phyloP scores from a whole-genome alignment of 345 rosid genomes.

The Citrus sp. region DNA sequence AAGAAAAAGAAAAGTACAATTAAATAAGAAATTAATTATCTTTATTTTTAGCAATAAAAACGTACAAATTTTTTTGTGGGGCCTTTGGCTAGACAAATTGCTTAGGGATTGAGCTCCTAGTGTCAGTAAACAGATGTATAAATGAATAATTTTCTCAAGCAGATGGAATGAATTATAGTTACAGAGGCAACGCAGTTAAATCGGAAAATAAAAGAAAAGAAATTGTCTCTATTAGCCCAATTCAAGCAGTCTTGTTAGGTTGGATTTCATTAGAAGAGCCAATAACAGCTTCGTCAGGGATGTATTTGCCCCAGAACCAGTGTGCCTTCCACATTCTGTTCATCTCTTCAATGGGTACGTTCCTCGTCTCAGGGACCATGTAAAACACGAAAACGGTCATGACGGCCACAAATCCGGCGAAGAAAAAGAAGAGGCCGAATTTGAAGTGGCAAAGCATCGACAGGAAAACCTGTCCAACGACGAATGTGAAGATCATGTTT shows the following conservation, averaged over 20 bases:
- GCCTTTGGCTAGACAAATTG: no score
- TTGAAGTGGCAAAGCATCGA: slow-evolving; percentile 55
- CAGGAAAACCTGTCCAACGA: slow-evolving; percentile 47
- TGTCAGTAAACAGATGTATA: no score
- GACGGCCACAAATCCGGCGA: slow-evolving; percentile 28
- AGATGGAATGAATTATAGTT: no score
- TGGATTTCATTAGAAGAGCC: background rate
- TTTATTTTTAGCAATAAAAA: no score
- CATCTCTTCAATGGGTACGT: slow-evolving; percentile 51
- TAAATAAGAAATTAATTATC: no score
- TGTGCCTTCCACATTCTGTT: slow-evolving; percentile 44
- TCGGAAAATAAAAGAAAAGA: no score
- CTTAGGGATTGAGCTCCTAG: no score
- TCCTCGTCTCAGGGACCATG: slow-evolving; percentile 47
- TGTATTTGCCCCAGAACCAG: slow-evolving; percentile 44
- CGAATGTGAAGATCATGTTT: slow-evolving; percentile 56
- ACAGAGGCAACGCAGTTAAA: no score
- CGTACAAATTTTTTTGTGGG: no score
- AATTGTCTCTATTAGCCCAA: no score
- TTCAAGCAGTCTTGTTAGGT: background rate
- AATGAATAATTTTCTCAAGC: no score
- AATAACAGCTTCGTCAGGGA: slow-evolving; percentile 31
- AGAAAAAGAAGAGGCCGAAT: slow-evolving; percentile 54
- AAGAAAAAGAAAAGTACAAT: no score
- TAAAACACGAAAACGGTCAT: slow-evolving; percentile 44